Evolutionary conservation across 2,329 filamentous ascomycete genomes (phyloP).

Genomic region (Cladobotryum mycophilum): DNA sequence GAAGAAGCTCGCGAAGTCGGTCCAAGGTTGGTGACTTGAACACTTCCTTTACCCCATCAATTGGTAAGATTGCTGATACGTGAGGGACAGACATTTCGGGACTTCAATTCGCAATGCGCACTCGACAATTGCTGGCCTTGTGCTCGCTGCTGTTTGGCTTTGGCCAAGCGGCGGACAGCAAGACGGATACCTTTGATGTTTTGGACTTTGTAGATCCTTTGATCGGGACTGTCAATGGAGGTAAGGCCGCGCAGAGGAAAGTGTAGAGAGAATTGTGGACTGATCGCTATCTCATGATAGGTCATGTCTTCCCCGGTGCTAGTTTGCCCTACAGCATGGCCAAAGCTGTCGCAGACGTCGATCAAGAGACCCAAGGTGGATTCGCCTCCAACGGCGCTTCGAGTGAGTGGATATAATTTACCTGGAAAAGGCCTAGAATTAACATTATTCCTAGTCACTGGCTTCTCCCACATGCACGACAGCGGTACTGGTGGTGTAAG

Average conservation of each 20-base stretch:
- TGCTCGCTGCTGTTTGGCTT: constrained; percentile 4
- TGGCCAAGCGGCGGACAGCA: constrained; percentile 5
- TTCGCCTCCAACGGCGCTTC: constrained; percentile 39
- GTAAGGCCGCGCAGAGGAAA: constrained; percentile 19
- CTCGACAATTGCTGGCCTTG: constrained; percentile 7
- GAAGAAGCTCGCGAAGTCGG: too few relatives aligned
- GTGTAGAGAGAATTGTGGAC: too few relatives aligned
- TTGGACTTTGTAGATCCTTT: constrained; percentile 47
- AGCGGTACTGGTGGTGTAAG: constrained; percentile 20
- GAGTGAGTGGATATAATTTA: constrained; percentile 2
- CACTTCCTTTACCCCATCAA: too few relatives aligned
- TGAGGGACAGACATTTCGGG: not conserved
- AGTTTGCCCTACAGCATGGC: constrained; percentile 38
- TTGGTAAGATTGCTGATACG: not conserved
- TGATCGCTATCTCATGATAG: constrained; percentile 1
- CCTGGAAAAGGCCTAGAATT: too few relatives aligned
- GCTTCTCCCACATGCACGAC: constrained; percentile 50
- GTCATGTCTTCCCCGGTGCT: constrained; percentile 47
- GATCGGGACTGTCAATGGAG: constrained; percentile 54
- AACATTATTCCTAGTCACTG: constrained; percentile 28
- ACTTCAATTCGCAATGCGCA: not conserved
- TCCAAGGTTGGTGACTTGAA: too few relatives aligned
- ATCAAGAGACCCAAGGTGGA: constrained; percentile 39
- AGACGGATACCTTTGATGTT: constrained; percentile 7
- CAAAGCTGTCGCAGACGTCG: constrained; percentile 19